A percentile compares a stretch with the other conserved stretches of the same genome.
These are phyloP conservation scores for Phialophora tarda DNA, from an alignment of 2,329 filamentous ascomycete genomes.

Conservation along the genomic window DNA sequence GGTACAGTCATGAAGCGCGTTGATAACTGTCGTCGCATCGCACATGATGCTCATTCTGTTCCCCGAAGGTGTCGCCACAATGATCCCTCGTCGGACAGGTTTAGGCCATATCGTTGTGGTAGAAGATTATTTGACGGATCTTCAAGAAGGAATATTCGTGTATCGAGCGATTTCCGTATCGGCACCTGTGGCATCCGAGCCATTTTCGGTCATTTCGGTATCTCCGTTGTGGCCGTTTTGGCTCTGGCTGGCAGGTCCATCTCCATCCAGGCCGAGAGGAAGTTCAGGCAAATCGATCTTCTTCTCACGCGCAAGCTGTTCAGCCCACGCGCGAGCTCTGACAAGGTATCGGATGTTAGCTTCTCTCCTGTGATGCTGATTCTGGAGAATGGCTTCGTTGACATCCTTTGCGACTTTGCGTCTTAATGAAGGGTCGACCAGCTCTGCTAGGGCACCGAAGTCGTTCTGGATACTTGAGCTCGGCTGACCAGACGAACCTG, in stretches of 20 bases:
- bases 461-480: conserved; percentile 34
- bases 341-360: conserved; percentile 82
- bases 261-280: conserved; percentile 50
- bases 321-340: conserved; percentile 83
- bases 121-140: background rate
- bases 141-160: conserved; percentile 31
- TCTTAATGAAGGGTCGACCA: conserved; percentile 80
- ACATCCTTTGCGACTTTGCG: conserved; percentile 84
- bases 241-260: conserved; percentile 24
- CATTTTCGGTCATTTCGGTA: conserved; percentile 39
- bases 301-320: conserved; percentile 60
- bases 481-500: conserved; percentile 14
- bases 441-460: conserved; percentile 64
- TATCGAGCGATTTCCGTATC: conserved; percentile 33
- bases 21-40: background rate
- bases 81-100: background rate
- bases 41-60: background rate
- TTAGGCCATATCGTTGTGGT: background rate
- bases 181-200: conserved; percentile 20
- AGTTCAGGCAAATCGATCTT: conserved; percentile 53
- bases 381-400: conserved; percentile 82
- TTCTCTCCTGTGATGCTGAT: conserved; percentile 74
- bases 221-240: conserved; percentile 37
- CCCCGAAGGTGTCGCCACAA: background rate
- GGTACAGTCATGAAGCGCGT: background rate